These are phyloP conservation scores for Mortierella claussenii DNA, from an alignment of 192 early-diverging fungal species.

Conservation along the genomic window DNA sequence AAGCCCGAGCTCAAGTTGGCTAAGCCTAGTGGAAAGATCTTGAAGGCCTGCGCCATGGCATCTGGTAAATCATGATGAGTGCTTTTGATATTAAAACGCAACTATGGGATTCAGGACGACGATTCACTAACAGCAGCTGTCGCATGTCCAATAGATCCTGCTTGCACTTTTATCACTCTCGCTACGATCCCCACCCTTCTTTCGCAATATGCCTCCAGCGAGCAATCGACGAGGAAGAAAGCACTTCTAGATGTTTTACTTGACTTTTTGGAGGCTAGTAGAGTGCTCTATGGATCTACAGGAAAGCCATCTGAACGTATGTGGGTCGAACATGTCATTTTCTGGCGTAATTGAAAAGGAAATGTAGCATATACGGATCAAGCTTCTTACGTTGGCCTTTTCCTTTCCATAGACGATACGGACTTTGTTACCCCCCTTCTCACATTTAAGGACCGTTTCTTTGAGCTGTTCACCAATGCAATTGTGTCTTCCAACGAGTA, in stretches of 20 bases:
- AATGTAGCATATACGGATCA: neutral
- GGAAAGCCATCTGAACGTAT: constrained; percentile 52
- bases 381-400: neutral
- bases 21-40: constrained; percentile 71
- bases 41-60: constrained; percentile 70
- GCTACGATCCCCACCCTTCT: constrained; percentile 72
- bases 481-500: constrained; percentile 79
- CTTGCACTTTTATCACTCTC: constrained; percentile 66
- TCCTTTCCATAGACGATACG: constrained; percentile 52
- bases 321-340: no score
- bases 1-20: constrained; percentile 75
- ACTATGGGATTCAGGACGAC: no score
- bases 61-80: no score
- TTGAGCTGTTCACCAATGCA: constrained; percentile 76
- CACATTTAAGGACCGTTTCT: constrained; percentile 80
- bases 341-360: no score
- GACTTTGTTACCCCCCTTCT: constrained; percentile 72
- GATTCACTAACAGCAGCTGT: no score
- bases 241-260: constrained; percentile 75
- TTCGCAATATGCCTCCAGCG: constrained; percentile 65
- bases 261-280: constrained; percentile 77
- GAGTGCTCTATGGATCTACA: constrained; percentile 66
- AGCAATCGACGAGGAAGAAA: constrained; percentile 67
- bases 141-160: no score
- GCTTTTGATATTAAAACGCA: no score